Evolutionary conservation across 441 rosid genomes (phyloP).

Genomic region (Mallotus repandus): DNA sequence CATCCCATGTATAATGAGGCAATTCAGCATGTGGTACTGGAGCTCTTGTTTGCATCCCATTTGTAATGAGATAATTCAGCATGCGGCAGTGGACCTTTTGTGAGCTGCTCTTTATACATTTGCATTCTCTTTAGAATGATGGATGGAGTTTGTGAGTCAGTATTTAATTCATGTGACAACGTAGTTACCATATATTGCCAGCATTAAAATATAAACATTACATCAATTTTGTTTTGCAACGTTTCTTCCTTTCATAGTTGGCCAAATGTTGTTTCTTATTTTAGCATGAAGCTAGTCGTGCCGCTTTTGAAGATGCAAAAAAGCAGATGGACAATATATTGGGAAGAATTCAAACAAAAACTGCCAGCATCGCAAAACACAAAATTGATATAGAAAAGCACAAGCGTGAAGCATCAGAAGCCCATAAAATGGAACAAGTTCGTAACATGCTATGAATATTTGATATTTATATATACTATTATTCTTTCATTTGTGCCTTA

Average conservation of each 20-base stretch:
- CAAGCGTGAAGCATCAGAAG: slow-evolving; percentile 60
- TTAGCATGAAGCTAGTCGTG: slow-evolving; percentile 80
- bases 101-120: background rate
- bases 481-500: background rate
- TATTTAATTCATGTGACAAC: background rate
- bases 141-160: background rate
- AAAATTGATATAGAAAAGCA: slow-evolving; percentile 58
- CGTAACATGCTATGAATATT: slow-evolving; percentile 20
- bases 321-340: slow-evolving; percentile 64
- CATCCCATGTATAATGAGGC: background rate
- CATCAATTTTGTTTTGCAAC: background rate
- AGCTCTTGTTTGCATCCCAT: background rate
- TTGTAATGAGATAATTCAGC: background rate
- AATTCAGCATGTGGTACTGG: background rate
- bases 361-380: slow-evolving; percentile 42
- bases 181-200: background rate
- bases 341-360: slow-evolving; percentile 47
- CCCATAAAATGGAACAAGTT: slow-evolving; percentile 76
- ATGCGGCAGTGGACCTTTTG: background rate
- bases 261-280: slow-evolving; percentile 28
- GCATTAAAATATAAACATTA: background rate
- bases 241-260: slow-evolving; percentile 8
- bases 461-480: slow-evolving; percentile 12
- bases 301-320: slow-evolving; percentile 75
- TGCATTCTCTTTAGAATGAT: background rate